Base-by-base conservation (phyloP, 2,329 filamentous ascomycete species). In the Pseudopyrenochaeta lycopersici region DNA sequence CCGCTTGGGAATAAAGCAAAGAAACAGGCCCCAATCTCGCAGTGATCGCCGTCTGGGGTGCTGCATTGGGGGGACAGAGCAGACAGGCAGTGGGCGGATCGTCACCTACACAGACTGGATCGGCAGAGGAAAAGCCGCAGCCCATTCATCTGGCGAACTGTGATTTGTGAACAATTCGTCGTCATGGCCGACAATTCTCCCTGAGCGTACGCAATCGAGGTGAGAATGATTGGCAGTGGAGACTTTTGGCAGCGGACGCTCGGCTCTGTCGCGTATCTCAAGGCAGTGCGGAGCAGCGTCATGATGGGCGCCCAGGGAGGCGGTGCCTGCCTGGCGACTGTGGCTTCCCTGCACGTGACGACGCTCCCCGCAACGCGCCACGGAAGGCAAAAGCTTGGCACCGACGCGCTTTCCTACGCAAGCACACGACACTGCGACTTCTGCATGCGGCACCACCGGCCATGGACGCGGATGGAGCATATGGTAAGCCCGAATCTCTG, bases 391-490 rank as follows among this genome's bases (percentile, higher is more conserved):
- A 36, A 50, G 54, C 51, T 45, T 56, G 55, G 57, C 49, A n/a
- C 39, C 52, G 54, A 52, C 58, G 58, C 60, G 55, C 38, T 46
- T 39, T 44, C 51, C 31, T 56, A 45, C 49, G 49, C 56, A 31
- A 31, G 56, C 56, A 64, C 52, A 60, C 63, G 56, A 65, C 64
- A 52, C 29, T 41, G 59, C 51, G 55, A 61, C 56, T 41, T 56
- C 42, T 48, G 33, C 30, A 52, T 58, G 58, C 52, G 51, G 52
- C 60, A 62, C 42, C 60, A 52, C 46, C 51, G 40, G 66, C 54
- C 30, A 70, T 70, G 68, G 61, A 58, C 46, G 66, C 56, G 39
- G 50, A 64, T 55, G 67, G 63, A 45, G 60, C 56, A 50, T 68
- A 74, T 63, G 67, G 72, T 73, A 56, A 46, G 66, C 46, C 11